Percentiles rank a stretch among this genome's conserved stretches.
phyloP scores from a whole-genome alignment of 345 rosid genomes.

The Clausena lansium region DNA sequence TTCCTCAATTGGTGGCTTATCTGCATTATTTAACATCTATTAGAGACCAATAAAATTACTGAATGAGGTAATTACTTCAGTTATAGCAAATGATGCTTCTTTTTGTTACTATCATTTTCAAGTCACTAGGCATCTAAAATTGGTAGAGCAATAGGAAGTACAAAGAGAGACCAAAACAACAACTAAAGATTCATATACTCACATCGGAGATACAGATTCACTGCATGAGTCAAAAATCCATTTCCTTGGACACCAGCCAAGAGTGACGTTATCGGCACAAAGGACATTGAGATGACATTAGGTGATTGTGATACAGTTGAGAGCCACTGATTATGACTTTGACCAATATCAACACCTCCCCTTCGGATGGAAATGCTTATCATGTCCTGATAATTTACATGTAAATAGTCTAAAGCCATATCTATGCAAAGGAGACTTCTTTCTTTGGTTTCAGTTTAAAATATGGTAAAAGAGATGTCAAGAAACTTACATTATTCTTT shows the following conservation, averaged over 20 bases:
- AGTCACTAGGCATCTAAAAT: not conserved
- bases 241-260: conserved; percentile 77
- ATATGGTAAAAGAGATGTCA: not conserved
- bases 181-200: conserved; percentile 29
- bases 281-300: conserved; percentile 82
- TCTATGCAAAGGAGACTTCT: not conserved
- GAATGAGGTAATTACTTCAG: not conserved
- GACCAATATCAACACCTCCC: conserved; percentile 74
- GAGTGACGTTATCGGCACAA: conserved; percentile 91
- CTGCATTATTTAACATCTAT: conserved; percentile 43
- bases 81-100: not conserved
- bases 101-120: not conserved
- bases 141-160: not conserved
- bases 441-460: not conserved
- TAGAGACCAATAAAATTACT: not conserved
- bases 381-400: conserved; percentile 40
- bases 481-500: conserved; percentile 63
- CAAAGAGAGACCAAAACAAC: not conserved
- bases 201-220: conserved; percentile 93
- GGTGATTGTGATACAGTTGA: conserved; percentile 79
- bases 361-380: conserved; percentile 49
- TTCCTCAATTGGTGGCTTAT: conserved; percentile 91
- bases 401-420: not conserved
- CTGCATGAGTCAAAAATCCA: conserved; percentile 83
- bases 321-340: conserved; percentile 84